These are phyloP conservation scores for Arabis alpina DNA, from an alignment of 345 rosid genomes.

Conservation along the genomic window DNA sequence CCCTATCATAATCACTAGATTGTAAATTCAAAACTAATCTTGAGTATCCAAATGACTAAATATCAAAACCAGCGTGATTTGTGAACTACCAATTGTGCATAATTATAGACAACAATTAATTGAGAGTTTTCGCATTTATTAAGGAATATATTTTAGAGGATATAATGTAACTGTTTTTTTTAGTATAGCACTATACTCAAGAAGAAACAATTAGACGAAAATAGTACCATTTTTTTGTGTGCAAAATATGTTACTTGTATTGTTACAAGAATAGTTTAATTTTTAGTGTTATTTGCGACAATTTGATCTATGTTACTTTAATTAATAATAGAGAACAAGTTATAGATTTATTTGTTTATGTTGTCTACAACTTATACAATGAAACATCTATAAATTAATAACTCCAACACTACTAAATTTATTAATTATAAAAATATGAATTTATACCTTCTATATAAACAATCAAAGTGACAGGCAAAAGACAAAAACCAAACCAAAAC, in stretches of 20 bases:
- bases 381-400: too few relatives aligned
- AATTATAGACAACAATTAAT: not conserved
- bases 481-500: slow-evolving; percentile 17
- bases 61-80: slow-evolving; percentile 13
- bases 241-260: too few relatives aligned
- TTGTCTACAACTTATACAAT: too few relatives aligned
- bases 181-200: not conserved
- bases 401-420: too few relatives aligned
- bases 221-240: too few relatives aligned
- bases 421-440: too few relatives aligned
- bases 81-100: slow-evolving; percentile 8
- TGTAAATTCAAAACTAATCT: slow-evolving; percentile 4
- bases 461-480: slow-evolving; percentile 29
- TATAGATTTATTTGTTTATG: too few relatives aligned
- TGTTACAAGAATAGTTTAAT: too few relatives aligned
- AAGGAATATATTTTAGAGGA: not conserved
- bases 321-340: too few relatives aligned
- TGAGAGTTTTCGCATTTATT: not conserved
- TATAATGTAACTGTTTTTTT: not conserved
- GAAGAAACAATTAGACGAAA: too few relatives aligned
- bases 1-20: slow-evolving; percentile 24
- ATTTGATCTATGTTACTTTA: too few relatives aligned
- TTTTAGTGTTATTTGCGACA: too few relatives aligned
- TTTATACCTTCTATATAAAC: slow-evolving; percentile 12
- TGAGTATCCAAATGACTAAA: slow-evolving; percentile 1